phyloP scores from a whole-genome alignment of 768 basidiomycete genomes.

The Russula ochroleuca region DNA sequence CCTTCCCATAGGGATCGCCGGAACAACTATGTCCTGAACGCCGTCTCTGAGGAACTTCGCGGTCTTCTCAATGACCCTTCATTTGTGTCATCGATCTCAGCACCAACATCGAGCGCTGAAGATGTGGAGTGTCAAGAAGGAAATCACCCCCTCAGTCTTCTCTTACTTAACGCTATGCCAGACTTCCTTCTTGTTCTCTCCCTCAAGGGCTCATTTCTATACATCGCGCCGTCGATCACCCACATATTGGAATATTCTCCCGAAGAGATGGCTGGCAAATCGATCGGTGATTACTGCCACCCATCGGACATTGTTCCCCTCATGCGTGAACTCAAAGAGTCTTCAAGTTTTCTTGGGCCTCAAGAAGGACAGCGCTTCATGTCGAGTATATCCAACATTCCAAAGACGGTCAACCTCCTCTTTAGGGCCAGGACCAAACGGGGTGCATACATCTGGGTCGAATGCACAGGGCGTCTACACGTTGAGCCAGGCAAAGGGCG shows the following conservation, averaged over 20 bases:
- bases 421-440: constrained; percentile 75
- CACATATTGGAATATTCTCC: constrained; percentile 83
- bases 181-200: constrained; percentile 91
- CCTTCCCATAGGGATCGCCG: constrained; percentile 35
- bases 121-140: constrained; percentile 34
- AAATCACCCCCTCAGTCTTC: constrained; percentile 49
- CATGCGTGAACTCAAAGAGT: constrained; percentile 87
- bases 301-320: constrained; percentile 86
- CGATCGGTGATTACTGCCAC: constrained; percentile 79
- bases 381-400: constrained; percentile 28
- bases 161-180: constrained; percentile 57
- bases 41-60: constrained; percentile 52
- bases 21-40: constrained; percentile 32
- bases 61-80: constrained; percentile 43
- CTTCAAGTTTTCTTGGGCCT: constrained; percentile 34
- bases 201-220: constrained; percentile 88
- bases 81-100: constrained; percentile 41
- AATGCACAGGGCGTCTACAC: constrained; percentile 83
- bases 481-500: constrained; percentile 91
- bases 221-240: constrained; percentile 79
- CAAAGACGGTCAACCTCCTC: constrained; percentile 72
- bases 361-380: constrained; percentile 26
- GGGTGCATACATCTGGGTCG: constrained; percentile 78
- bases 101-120: constrained; percentile 28
- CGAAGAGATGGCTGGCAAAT: constrained; percentile 73